phyloP scores from a whole-genome alignment of 1,139 yeast genomes.

The Debaryomyces udenii region DNA sequence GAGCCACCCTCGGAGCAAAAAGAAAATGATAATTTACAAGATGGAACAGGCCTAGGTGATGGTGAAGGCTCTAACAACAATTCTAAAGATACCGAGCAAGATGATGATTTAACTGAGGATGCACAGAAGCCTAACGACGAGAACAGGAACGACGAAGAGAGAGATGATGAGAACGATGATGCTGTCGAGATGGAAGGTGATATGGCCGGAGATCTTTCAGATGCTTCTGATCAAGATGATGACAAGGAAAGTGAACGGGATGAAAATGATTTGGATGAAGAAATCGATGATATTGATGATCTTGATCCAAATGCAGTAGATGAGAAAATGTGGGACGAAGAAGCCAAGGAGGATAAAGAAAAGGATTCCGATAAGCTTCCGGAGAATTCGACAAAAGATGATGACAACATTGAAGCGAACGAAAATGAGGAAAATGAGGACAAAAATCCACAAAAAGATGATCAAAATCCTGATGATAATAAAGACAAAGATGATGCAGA shows the following conservation, averaged over 20 bases:
- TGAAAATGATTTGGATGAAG: constrained; percentile 75
- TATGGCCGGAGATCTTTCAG: constrained; percentile 92
- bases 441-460: constrained; percentile 36
- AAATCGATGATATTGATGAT: constrained; percentile 86
- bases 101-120: constrained; percentile 86
- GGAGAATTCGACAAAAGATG: constrained; percentile 54
- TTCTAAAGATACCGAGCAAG: constrained; percentile 87
- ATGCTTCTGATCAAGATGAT: constrained; percentile 70
- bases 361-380: constrained; percentile 73
- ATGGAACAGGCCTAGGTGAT: constrained; percentile 97
- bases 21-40: constrained; percentile 64
- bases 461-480: constrained; percentile 24
- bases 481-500: constrained; percentile 30
- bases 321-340: constrained; percentile 99
- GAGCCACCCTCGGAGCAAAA: constrained; percentile 73
- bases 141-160: constrained; percentile 63
- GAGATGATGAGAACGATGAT: constrained; percentile 67
- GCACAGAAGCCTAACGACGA: constrained; percentile 86
- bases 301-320: constrained; percentile 94
- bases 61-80: constrained; percentile 84
- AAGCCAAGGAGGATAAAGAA: constrained; percentile 75
- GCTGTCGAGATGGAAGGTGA: constrained; percentile 96
- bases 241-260: constrained; percentile 56
- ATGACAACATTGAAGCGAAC: constrained; percentile 61
- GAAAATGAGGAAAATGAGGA: constrained; percentile 53